Base-by-base conservation (phyloP, 352 stramenopile genomes). In the Phytophthora tubulina region DNA sequence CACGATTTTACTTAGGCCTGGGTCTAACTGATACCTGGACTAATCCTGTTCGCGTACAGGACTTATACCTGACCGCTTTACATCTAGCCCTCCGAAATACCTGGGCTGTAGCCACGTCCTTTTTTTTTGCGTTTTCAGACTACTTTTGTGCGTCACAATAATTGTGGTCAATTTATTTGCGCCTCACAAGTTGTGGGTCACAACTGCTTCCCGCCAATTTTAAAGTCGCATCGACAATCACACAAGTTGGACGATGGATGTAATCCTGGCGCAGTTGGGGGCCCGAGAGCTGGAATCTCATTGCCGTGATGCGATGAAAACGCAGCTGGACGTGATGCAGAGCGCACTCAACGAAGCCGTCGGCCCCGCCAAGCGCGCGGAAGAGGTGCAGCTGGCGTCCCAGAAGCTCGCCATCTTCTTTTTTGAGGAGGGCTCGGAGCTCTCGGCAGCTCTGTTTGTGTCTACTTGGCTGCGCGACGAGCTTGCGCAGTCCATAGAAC, bases 241-340 rank as follows among this genome's bases (percentile, higher is more conserved):
- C 11, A 14, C 17, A 35, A 3, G 45, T 32, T 2, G 4, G 8
- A 31, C 21, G 39, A 64, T 64, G 57, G 57, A 64, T 45, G 57
- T 53, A 4, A 64, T 64, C 42, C 36, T 64, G 21, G 44, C 44
- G 42, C 57, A 64, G 45, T 27, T 64, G 13, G 46, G 45, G n/a
- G 13, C 31, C 11, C 57, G 6, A 9, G 57, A 64, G 21, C 44
- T 64, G 31, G 57, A 54, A 44, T 11, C 57, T 33, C 57, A 64
- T 32, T 48, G 57, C 32, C 32, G 57, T 6, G 57, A 55, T 53
- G 32, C 57, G 11, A 64, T 64, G 57, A 64, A 55, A 32, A 64
- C 44, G 13, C 57, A 64, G 57, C 42, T 64, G 42, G 14, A 3
- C 9, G 32, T 11, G 32, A 36, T 64, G 32, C 57, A 64, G 11